Evolutionary conservation across 108 stramenopile species (phyloP).

Genomic region (Aurantiochytrium sp.): DNA sequence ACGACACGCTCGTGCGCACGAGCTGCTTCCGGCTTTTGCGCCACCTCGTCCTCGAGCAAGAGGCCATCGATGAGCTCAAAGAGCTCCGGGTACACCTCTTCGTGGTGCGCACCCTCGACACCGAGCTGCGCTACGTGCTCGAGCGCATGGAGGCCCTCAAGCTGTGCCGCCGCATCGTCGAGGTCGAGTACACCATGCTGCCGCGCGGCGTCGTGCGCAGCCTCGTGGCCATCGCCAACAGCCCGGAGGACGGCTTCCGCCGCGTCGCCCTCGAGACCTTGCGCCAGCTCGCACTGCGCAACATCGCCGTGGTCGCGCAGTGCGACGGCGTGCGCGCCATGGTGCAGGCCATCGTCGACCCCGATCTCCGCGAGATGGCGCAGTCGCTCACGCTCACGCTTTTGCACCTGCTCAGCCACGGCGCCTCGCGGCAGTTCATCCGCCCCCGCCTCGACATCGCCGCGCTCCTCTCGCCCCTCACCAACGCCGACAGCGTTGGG

Average conservation of each 20-base stretch:
- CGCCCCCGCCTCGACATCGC: not conserved
- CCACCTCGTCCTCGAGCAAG: not conserved
- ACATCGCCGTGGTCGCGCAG: not conserved
- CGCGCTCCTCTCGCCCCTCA: conserved; percentile 21
- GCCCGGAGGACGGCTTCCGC: not conserved
- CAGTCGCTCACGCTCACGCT: not conserved
- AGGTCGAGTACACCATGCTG: not conserved
- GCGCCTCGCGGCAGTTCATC: not conserved
- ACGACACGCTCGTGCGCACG: not conserved
- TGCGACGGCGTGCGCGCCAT: conserved; percentile 25
- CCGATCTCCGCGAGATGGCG: not conserved
- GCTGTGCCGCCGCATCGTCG: not conserved
- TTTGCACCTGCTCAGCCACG: not conserved
- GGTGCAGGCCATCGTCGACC: conserved; percentile 6
- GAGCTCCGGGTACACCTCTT: not conserved
- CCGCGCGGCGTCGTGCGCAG: not conserved
- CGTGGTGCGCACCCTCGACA: not conserved
- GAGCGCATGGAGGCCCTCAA: conserved; percentile 28
- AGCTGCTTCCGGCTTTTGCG: not conserved
- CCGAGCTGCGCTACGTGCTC: not conserved
- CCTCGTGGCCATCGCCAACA: not conserved
- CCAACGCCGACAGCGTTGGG: not conserved
- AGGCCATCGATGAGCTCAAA: not conserved
- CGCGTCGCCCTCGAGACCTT: not conserved
- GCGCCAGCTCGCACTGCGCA: not conserved